These are phyloP conservation scores for Aspergillus flavus DNA, from an alignment of 2,329 filamentous ascomycete species.

Conservation along the genomic window DNA sequence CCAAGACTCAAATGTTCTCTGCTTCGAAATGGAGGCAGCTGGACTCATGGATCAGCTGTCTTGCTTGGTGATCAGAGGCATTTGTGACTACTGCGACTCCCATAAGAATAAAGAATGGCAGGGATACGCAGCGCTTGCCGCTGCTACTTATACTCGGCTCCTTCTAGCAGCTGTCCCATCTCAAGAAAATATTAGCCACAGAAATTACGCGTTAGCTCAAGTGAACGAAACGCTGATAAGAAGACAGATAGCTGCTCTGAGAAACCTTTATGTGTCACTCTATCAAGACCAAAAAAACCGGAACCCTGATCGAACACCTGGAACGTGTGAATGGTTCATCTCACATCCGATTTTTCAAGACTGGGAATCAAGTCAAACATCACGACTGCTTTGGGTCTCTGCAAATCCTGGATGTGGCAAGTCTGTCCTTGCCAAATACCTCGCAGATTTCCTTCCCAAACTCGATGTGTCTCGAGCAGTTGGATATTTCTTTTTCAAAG, in stretches of 20 bases:
- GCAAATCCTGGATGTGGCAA: constrained; percentile 51
- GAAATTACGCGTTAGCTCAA: background rate
- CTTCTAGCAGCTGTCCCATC: background rate
- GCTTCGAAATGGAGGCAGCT: constrained; percentile 13
- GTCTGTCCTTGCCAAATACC: constrained; percentile 44
- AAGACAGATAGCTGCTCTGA: background rate
- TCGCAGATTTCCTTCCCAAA: constrained; percentile 36
- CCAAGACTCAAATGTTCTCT: background rate
- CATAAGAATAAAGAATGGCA: constrained; percentile 21
- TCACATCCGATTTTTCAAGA: background rate
- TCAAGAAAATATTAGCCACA: background rate
- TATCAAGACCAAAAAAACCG: background rate
- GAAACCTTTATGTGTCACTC: background rate
- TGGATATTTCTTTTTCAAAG: constrained; percentile 53
- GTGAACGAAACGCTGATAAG: no score
- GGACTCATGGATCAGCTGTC: constrained; percentile 9
- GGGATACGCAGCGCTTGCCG: constrained; percentile 25
- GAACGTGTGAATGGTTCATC: background rate
- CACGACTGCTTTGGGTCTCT: constrained; percentile 29
- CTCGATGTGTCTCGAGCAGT: constrained; percentile 20
- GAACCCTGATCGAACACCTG: background rate
- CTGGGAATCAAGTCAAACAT: background rate
- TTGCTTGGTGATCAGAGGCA: constrained; percentile 11
- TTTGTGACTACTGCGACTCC: constrained; percentile 15
- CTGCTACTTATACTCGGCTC: constrained; percentile 27